Conservation (phyloP, 768 basidiomycete species). For the Kwoniella dendrophila region DNA sequence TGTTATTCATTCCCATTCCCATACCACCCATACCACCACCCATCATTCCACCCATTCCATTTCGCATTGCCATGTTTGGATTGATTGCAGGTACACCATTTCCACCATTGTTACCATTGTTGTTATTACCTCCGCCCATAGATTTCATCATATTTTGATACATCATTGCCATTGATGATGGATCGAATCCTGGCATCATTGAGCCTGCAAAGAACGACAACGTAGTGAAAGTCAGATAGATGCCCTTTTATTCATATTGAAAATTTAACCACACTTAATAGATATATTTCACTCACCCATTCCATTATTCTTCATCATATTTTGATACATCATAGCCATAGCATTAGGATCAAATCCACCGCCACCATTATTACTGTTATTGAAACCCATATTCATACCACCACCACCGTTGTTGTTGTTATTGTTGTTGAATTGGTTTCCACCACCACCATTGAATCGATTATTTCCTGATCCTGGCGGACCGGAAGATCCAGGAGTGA, state of each 20-base stretch:
- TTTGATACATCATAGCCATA: constrained; percentile 87
- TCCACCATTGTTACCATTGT: constrained; percentile 39
- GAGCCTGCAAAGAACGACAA: not conserved
- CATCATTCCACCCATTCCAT: constrained; percentile 33
- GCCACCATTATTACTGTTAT: constrained; percentile 18
- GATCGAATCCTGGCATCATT: constrained; percentile 70
- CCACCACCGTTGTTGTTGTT: constrained; percentile 59
- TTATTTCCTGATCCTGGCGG: constrained; percentile 62
- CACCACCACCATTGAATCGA: constrained; percentile 65
- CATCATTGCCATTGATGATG: constrained; percentile 82
- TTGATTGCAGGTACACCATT: constrained; percentile 51
- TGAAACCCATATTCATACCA: constrained; percentile 40
- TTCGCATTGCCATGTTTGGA: constrained; percentile 48
- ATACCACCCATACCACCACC: constrained; percentile 33
- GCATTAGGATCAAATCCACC: constrained; percentile 81
- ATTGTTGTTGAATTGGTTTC: constrained; percentile 74
- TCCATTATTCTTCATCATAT: constrained; percentile 65
- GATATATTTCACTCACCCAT: constrained; percentile 11
- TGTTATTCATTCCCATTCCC: constrained; percentile 37
- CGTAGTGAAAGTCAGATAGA: not conserved
- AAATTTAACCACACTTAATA: too few species aligned
- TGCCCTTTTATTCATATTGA: too few species aligned
- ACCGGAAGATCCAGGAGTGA: constrained; percentile 26
- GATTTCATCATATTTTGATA: constrained; percentile 78
- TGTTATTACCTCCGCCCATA: constrained; percentile 4